Conservation (phyloP, 2,329 filamentous ascomycete genomes). For the Neonectria neomacrospora region DNA sequence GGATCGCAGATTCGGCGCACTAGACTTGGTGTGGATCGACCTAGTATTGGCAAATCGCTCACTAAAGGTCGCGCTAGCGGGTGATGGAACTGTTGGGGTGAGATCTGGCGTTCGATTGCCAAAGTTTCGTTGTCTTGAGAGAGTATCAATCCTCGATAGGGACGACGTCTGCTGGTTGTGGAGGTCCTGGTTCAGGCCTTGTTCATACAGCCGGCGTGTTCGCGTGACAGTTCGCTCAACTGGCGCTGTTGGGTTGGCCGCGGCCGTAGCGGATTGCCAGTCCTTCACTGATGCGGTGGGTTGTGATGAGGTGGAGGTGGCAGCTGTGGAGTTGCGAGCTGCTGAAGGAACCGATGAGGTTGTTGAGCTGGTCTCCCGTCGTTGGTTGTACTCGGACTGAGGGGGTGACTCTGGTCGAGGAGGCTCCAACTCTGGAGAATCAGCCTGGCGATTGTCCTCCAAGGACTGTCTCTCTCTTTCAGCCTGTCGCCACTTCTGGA, state of each 20-base stretch:
- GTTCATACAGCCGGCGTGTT: conserved; percentile 82
- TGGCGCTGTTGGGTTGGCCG: conserved; percentile 53
- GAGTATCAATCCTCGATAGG: conserved; percentile 81
- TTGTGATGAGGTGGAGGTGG: conserved; percentile 84
- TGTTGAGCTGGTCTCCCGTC: conserved; percentile 88
- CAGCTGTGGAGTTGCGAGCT: conserved; percentile 83
- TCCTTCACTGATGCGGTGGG: conserved; percentile 64
- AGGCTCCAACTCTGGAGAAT: conserved; percentile 40
- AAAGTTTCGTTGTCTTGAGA: conserved; percentile 71
- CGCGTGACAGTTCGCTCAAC: conserved; percentile 76
- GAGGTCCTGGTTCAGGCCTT: conserved; percentile 80
- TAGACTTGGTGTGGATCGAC: conserved; percentile 64
- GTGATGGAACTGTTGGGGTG: conserved; percentile 57
- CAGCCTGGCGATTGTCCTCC: conserved; percentile 47
- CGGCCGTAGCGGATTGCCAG: conserved; percentile 54
- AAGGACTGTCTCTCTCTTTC: conserved; percentile 64
- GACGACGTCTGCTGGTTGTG: conserved; percentile 84
- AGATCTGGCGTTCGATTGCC: conserved; percentile 63
- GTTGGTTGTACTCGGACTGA: conserved; percentile 73
- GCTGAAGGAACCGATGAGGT: conserved; percentile 76
- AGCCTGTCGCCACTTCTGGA: conserved; percentile 77
- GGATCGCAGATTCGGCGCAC: conserved; percentile 75
- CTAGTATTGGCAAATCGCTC: conserved; percentile 61
- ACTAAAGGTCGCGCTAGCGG: conserved; percentile 55
- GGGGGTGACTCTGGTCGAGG: conserved; percentile 57